phyloP scores from a whole-genome alignment of 345 rosid species.

The Melastoma malabathricum region DNA sequence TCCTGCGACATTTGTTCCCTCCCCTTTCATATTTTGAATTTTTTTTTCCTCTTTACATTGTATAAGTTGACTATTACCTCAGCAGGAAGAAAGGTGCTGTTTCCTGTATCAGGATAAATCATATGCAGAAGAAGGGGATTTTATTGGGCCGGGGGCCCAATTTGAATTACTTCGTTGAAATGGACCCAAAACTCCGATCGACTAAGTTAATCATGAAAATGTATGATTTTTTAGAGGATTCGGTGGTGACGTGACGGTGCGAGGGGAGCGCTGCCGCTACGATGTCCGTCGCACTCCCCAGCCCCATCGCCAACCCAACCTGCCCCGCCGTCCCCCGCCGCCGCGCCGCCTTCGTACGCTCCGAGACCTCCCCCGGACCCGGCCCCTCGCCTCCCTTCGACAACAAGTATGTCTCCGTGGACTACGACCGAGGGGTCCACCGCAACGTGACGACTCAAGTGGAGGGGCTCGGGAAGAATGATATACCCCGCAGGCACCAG shows the following conservation, averaged over 20 bases:
- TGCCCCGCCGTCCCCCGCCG: conserved; percentile 5
- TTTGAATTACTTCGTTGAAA: no score
- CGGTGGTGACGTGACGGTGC: no score
- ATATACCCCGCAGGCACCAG: conserved; percentile 50
- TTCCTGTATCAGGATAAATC: neutral
- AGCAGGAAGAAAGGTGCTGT: no score
- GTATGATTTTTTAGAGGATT: no score
- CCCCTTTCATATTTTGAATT: no score
- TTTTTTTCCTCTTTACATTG: neutral
- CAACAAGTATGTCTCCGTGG: conserved; percentile 44
- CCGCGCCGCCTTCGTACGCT: conserved; percentile 6
- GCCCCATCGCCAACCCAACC: conserved; percentile 1
- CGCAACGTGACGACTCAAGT: conserved; percentile 48
- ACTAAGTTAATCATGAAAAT: no score
- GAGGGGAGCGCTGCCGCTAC: neutral
- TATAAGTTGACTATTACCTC: neutral
- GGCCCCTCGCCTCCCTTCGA: conserved; percentile 31
- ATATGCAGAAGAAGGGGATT: neutral
- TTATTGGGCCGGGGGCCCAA: no score
- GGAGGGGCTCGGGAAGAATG: conserved; percentile 47
- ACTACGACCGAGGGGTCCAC: conserved; percentile 56
- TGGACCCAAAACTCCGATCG: no score
- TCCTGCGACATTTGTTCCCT: no score
- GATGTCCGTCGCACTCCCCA: conserved; percentile 6
- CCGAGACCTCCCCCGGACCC: conserved; percentile 21